Percentiles rank a stretch among this genome's conserved stretches.
phyloP scores from a whole-genome alignment of 2,329 filamentous ascomycete species.

The Harringtonia lauricola region DNA sequence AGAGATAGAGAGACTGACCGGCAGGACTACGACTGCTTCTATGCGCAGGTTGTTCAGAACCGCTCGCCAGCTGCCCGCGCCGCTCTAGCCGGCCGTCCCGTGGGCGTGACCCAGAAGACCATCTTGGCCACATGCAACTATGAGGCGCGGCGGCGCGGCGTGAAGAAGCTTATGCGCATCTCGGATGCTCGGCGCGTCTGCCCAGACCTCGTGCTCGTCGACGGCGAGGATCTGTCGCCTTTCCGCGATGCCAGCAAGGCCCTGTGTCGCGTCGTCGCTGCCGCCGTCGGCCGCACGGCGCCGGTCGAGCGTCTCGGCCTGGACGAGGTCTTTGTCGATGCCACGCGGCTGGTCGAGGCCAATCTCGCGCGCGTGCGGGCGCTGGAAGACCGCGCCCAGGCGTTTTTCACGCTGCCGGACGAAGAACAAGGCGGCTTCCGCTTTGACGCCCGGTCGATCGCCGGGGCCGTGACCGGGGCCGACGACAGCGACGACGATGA shows the following conservation, averaged over 20 bases:
- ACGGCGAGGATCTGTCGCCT: constrained; percentile 75
- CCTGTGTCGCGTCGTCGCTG: constrained; percentile 61
- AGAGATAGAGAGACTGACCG: constrained; percentile 66
- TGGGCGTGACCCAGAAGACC: constrained; percentile 87
- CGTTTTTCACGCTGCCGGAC: constrained; percentile 70
- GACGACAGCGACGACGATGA: too few relatives aligned
- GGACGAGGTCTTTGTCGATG: constrained; percentile 81
- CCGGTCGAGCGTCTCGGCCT: constrained; percentile 77
- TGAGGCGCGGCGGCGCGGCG: constrained; percentile 62
- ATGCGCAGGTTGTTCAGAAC: constrained; percentile 81
- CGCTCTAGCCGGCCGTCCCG: constrained; percentile 55
- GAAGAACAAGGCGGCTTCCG: constrained; percentile 74
- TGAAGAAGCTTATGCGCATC: constrained; percentile 78
- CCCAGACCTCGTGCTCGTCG: constrained; percentile 73
- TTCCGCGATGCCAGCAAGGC: constrained; percentile 82
- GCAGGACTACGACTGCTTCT: constrained; percentile 89
- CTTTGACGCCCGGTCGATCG: constrained; percentile 60
- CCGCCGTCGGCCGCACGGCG: constrained; percentile 60
- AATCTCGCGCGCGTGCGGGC: constrained; percentile 63
- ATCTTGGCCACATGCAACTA: constrained; percentile 94
- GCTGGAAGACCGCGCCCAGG: constrained; percentile 32
- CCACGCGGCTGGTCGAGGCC: constrained; percentile 77
- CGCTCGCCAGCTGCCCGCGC: constrained; percentile 47
- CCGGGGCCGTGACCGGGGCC: constrained; percentile 44
- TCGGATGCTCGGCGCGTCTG: constrained; percentile 69